phyloP scores from a whole-genome alignment of 306 rosid genomes.

The Trichosanthes cucumerina region DNA sequence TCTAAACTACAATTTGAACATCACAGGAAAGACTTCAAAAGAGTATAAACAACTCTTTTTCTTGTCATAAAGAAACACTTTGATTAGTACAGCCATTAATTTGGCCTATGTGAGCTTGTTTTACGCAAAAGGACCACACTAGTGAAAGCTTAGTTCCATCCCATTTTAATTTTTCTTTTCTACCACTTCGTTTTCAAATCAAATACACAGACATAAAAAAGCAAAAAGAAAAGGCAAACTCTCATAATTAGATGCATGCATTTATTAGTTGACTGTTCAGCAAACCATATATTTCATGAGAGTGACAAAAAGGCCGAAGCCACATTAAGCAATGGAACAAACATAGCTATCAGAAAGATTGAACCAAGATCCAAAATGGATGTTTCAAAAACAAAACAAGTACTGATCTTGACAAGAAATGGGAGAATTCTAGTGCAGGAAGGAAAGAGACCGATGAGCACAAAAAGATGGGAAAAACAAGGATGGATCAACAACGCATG shows the following conservation, averaged over 20 bases:
- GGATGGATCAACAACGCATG: not conserved
- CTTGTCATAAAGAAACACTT: not conserved
- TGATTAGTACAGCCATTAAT: not conserved
- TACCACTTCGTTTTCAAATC: slow-evolving; percentile 1
- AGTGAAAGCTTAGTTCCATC: slow-evolving; percentile 2
- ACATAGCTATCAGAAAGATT: slow-evolving; percentile 6
- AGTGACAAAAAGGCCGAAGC: not conserved
- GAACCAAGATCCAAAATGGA: slow-evolving; percentile 10
- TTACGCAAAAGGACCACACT: slow-evolving; percentile 7
- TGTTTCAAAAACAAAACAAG: not conserved
- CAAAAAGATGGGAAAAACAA: not conserved
- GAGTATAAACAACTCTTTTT: not conserved
- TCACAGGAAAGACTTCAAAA: not conserved
- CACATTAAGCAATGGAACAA: not conserved
- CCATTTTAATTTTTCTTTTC: not conserved
- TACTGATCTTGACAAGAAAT: not conserved
- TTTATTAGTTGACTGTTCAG: not conserved
- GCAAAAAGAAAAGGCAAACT: not conserved
- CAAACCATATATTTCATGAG: slow-evolving; percentile 1
- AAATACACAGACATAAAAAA: not conserved
- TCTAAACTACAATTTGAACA: not conserved
- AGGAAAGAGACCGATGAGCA: not conserved
- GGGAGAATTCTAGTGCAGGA: not conserved
- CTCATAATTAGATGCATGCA: slow-evolving; percentile 2
- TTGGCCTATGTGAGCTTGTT: slow-evolving; percentile 4